A percentile compares a stretch with the other conserved stretches of the same genome.
Evolutionary conservation across 2,329 filamentous ascomycete genomes (phyloP).

Genomic region (Lasiodiplodia hormozganensis): DNA sequence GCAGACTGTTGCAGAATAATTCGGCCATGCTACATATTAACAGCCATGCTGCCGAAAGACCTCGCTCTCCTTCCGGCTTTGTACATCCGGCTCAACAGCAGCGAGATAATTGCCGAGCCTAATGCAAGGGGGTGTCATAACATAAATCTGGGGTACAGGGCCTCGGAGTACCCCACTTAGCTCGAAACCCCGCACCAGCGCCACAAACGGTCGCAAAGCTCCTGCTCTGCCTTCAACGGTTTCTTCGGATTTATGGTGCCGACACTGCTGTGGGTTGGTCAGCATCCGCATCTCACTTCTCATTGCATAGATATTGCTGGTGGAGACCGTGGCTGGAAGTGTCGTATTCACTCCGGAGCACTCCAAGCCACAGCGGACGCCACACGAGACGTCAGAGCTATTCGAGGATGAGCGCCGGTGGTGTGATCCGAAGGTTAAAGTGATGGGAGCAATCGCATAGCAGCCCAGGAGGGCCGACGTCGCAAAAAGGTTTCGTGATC

Average conservation of each 20-base stretch:
- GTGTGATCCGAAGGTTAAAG: background rate
- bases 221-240: background rate
- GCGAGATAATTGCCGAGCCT: conserved; percentile 23
- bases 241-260: background rate
- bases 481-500: background rate
- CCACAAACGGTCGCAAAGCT: background rate
- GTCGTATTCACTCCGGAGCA: background rate
- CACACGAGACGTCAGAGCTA: no score
- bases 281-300: background rate
- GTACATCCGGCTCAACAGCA: conserved; percentile 36
- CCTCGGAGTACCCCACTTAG: conserved; percentile 3
- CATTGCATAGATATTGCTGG: background rate
- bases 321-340: background rate
- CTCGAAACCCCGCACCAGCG: background rate
- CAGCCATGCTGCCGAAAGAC: conserved; percentile 32
- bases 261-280: background rate
- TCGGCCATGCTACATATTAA: background rate
- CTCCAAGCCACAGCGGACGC: no score
- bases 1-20: background rate
- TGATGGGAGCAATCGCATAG: background rate
- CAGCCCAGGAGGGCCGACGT: no score
- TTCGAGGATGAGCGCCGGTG: no score
- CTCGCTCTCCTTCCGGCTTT: conserved; percentile 28
- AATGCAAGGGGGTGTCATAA: conserved; percentile 25
- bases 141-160: conserved; percentile 28